Base-by-base conservation (phyloP, 2,329 filamentous ascomycete genomes). In the Westerdykella sp. region DNA sequence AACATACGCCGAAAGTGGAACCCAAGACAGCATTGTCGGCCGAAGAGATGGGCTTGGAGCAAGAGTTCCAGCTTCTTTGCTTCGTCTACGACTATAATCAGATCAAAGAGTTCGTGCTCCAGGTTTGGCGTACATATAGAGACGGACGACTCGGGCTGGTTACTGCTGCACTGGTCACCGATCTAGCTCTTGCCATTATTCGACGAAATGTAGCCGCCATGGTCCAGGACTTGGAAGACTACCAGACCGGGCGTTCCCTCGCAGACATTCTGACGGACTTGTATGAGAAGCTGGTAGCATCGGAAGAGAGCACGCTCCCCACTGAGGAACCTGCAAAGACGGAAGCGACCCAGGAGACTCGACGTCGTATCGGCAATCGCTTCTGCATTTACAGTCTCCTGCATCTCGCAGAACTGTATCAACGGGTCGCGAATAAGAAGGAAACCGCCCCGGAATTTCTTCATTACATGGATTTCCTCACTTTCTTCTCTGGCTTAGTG, bases 61-160 rank as follows among this genome's bases (percentile, higher is more conserved):
- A 44, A 23, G 28, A 49, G 7, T 55, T 56, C 28, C 21, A 45
- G 15, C 40, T 50, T 15, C 46, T 57, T 14, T 52, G 47, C 37
- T 55, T 51, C 37, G 34, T 55, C 1, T 54, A 54, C 35, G 41
- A 51, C 28, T 41, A 55, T 15, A 44, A 44, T 30, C 35, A 44
- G 7, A 32, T 55, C 22, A 50, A 50, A n/a, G 36, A 34, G 14
- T 35, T 45, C 16, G 25, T 56, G 14, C 39, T 38, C 6, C 35
- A 50, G 3, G 32, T 45, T 2, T 55, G 51, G 51, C 23, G 23
- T 1, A 42, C 40, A n/a, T 54, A 50, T 40, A 40, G 35, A 13
- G n/a, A 45, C 5, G 30, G 40, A 2, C 31, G 41, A 10, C 37
- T 49, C 15, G 47, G 35, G 28, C 31, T 44, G 5, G 46, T 53